Conservation (phyloP, 805 yeast genomes). For the Saccharomycopsis capsularis region DNA sequence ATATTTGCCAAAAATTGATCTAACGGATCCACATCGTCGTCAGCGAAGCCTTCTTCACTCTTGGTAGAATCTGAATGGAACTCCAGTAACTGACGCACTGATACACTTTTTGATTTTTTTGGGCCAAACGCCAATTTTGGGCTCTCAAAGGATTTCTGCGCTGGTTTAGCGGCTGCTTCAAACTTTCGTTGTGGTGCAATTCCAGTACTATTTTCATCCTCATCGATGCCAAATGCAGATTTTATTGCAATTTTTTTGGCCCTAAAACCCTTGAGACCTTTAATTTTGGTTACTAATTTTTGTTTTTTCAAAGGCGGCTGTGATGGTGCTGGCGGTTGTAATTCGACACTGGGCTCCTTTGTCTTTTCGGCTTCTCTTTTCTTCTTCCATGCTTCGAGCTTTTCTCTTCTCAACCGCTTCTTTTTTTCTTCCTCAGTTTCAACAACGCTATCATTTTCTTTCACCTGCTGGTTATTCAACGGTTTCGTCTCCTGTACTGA, state of each 20-base stretch:
- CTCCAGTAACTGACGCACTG: not conserved
- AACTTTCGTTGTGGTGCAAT: not conserved
- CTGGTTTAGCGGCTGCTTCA: not conserved
- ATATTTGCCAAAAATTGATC: slow-evolving; percentile 2
- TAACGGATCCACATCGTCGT: slow-evolving; percentile 4
- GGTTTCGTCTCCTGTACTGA: not conserved
- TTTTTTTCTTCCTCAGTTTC: slow-evolving; percentile 19
- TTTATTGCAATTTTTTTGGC: not conserved
- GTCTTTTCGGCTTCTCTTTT: slow-evolving; percentile 27
- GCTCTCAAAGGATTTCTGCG: not conserved
- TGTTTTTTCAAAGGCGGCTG: not conserved
- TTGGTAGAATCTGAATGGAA: too few relatives aligned
- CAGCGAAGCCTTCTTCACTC: not conserved
- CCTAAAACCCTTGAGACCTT: not conserved
- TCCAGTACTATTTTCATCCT: not conserved
- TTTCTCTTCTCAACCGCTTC: slow-evolving; percentile 23
- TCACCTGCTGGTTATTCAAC: slow-evolving; percentile 1
- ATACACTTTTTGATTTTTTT: not conserved
- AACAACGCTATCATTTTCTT: too few relatives aligned
- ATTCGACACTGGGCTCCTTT: not conserved
- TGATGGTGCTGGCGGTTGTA: not conserved
- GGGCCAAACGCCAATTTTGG: not conserved
- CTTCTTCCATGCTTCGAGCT: slow-evolving; percentile 49
- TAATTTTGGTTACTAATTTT: not conserved
- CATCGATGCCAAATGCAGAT: not conserved